Base-by-base conservation (phyloP, 257 asterid species). In the Voacanga thouarsii region DNA sequence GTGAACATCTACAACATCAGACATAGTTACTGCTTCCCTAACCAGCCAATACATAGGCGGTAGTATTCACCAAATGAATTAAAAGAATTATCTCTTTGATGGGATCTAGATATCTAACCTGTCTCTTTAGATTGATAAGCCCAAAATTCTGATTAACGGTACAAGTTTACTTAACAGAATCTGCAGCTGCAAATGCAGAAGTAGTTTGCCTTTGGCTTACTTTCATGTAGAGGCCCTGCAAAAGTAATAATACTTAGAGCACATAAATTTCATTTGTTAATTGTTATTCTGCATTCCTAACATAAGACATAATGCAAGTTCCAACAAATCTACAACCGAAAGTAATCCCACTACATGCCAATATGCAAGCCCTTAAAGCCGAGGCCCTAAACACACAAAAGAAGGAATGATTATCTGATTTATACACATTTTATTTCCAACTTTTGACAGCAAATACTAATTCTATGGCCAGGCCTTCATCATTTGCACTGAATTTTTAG, bases 201-300 rank as follows among this genome's bases (percentile, higher is more conserved):
- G 83, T 77, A 51, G 84, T 86, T 88, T 82, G 82, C 80, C 96
- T 87, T 80, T 85, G 88, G 69, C 84, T 86, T 86, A 95, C 83
- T 80, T 88, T 93, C 99, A 95, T 91, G 90, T 91, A 93, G 63
- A 95, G 85, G 24, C 98, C 98, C 99, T 95, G 97, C 88, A 75
- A 67, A 3, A 50, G 9, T 30, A 59, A 21, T 19, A 37, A 41
- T 67, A 18, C 50, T 5, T 10, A n/a, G 26, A 57, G n/a, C 5
- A 30, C 57, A 59, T 23, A 44, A 75, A 71, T 28, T 45, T 45
- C 23, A 77, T 2, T 57, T 66, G 26, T 37, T 16, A 23, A 65
- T 37, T 37, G 26, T 37, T 37, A 30, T 41, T 67, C 37, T 67
- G 1, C 3, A 30, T 67, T 65, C 47, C 71, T 41, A 37, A 37